Percentiles rank a stretch among this genome's conserved stretches.
Conservation (phyloP, 2,329 filamentous ascomycete genomes). For the Talaromyces sp. region DNA sequence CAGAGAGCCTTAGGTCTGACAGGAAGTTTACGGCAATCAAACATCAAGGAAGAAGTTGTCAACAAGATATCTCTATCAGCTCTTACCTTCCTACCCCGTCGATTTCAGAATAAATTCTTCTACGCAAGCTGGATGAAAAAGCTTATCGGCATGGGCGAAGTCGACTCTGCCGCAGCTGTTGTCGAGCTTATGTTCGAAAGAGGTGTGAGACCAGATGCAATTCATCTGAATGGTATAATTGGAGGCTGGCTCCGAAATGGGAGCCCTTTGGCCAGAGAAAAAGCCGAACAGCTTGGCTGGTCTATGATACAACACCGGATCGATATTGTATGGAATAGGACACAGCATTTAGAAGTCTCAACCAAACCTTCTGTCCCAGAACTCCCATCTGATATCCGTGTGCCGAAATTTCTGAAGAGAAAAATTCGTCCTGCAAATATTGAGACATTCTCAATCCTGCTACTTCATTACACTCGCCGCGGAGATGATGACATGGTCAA, state of each 20-base stretch:
- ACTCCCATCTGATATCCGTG: slow-evolving; percentile 23
- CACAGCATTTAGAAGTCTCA: slow-evolving; percentile 22
- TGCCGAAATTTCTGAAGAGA: slow-evolving; percentile 41
- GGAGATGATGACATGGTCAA: slow-evolving; percentile 57
- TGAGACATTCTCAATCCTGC: slow-evolving; percentile 74
- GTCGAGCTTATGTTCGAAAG: slow-evolving; percentile 71
- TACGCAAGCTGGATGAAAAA: slow-evolving; percentile 86
- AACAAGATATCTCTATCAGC: slow-evolving; percentile 49
- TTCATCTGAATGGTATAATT: slow-evolving; percentile 78
- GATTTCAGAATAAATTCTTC: slow-evolving; percentile 71
- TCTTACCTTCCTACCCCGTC: slow-evolving; percentile 52
- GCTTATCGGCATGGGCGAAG: slow-evolving; percentile 68
- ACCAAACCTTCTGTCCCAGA: slow-evolving; percentile 29
- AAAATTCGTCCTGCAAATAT: slow-evolving; percentile 60
- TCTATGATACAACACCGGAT: slow-evolving; percentile 70
- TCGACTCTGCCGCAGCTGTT: slow-evolving; percentile 69
- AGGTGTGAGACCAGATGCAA: slow-evolving; percentile 65
- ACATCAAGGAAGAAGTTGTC: slow-evolving; percentile 42
- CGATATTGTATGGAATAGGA: slow-evolving; percentile 53
- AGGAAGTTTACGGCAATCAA: slow-evolving; percentile 41
- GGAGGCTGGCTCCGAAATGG: slow-evolving; percentile 71
- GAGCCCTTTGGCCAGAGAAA: slow-evolving; percentile 51
- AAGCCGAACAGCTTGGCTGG: slow-evolving; percentile 69
- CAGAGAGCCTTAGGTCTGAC: slow-evolving; percentile 39
- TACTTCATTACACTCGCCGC: slow-evolving; percentile 67